Evolutionary conservation across 257 asterid species (phyloP), one percentile per base, ranked within the genome.

Genomic region (Gynochthodes officinalis): DNA sequence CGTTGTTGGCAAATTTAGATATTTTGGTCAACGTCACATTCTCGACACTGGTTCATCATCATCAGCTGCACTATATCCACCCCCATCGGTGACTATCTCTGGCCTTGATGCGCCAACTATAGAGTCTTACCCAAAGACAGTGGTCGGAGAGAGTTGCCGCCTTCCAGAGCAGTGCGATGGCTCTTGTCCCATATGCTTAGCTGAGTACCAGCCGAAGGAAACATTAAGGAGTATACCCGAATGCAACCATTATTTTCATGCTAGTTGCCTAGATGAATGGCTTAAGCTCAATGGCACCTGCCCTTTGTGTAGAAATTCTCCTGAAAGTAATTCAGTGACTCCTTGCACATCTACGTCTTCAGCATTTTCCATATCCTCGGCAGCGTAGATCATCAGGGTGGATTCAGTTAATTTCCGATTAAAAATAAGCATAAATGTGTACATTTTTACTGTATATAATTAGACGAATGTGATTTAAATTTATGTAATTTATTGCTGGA

Each of bases 191-290:
- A 93, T 93, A 68, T 93, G 98, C 77, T 70, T 93, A 19, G 73
- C 86, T 0, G 97, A 91, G 37, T 93, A 89, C 69, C 74, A 84
- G 59, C 83, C 98, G 0, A 88, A 86, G 69, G 97, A 93, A 75
- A 87, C 80, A 0, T 37, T 91, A 16, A 85, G 92, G 37, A 87
- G 86, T 32, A 82, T 93, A 44, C 98, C 98, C 0, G 94, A 86
- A 15, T 93, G 98, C 84, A 82, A 86, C 66, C 98, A 93, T 73
- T 89, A 81, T 75, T 93, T 84, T 71, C 98, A 93, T 49, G 88
- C 75, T 0, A 76, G 77, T 18, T 93, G 98, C 72, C 77, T 93
- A 0, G 97, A 91, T 61, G 96, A 91, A 76, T 93, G 98, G 98
- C 95, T 93, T 25, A 87, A 78, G 81, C 84, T 86, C 74, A 93